Conservation (phyloP, 176 grass and related monocot species). For the Tuctoria greenei region DNA sequence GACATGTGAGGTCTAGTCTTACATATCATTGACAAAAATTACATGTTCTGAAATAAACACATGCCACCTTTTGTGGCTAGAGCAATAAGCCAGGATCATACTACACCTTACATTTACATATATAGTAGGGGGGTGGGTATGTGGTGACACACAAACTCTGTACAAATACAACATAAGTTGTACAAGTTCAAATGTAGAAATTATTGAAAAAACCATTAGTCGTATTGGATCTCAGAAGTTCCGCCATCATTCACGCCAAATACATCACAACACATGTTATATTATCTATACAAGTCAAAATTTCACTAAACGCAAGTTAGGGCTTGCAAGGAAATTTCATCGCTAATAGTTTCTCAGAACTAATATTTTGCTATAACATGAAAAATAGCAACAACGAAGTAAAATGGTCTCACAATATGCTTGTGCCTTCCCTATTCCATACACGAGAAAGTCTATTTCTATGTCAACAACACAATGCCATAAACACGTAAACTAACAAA, state of each 20-base stretch:
- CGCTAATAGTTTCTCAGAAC: too few relatives aligned
- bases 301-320: too few relatives aligned
- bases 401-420: not conserved
- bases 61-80: conserved; percentile 14
- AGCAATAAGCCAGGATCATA: conserved; percentile 3
- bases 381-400: not conserved
- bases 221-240: not conserved
- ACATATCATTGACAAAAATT: too few relatives aligned
- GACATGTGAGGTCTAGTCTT: too few relatives aligned
- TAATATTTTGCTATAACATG: conserved; percentile 10
- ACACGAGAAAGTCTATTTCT: not conserved
- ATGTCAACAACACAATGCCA: not conserved
- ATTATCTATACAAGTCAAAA: too few relatives aligned
- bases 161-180: not conserved
- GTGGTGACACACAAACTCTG: not conserved
- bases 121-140: not conserved
- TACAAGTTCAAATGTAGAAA: not conserved
- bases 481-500: not conserved
- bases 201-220: not conserved
- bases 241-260: not conserved
- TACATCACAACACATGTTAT: too few relatives aligned
- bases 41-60: too few relatives aligned
- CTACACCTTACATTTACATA: conserved; percentile 1
- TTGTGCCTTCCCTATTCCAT: not conserved
- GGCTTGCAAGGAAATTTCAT: conserved; percentile 2